Percentiles rank a stretch among this genome's conserved stretches.
Evolutionary conservation across 2,329 filamentous ascomycete species (phyloP).

Genomic region (Ophiognomonia clavigignenti-juglandacearum): DNA sequence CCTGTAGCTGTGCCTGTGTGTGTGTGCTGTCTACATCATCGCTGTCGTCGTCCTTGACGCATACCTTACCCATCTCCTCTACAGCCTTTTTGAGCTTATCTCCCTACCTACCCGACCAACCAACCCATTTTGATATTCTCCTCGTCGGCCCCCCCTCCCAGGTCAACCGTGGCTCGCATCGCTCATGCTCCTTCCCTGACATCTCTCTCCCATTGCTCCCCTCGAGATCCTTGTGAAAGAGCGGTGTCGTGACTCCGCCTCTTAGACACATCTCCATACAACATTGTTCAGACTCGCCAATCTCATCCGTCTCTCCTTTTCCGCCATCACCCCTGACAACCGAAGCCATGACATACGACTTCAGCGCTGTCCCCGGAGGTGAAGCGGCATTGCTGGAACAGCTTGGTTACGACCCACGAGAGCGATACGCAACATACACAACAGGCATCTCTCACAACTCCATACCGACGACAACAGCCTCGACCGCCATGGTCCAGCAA

Average conservation of each 20-base stretch:
- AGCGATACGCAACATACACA: constrained; percentile 47
- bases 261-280: constrained; percentile 33
- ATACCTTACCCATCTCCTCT: no score
- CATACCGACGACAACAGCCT: constrained; percentile 32
- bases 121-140: not conserved
- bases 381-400: constrained; percentile 56
- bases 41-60: no score
- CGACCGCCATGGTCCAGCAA: constrained; percentile 22
- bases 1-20: not conserved
- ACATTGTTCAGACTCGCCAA: constrained; percentile 40
- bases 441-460: constrained; percentile 32
- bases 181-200: constrained; percentile 31
- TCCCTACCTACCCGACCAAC: constrained; percentile 8
- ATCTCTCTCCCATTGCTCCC: constrained; percentile 22
- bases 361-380: constrained; percentile 47
- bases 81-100: constrained; percentile 12
- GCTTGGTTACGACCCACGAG: constrained; percentile 52
- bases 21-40: no score
- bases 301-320: constrained; percentile 28
- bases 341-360: constrained; percentile 54
- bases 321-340: constrained; percentile 23
- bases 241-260: constrained; percentile 37
- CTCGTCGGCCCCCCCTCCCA: constrained; percentile 24
- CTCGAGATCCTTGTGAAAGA: constrained; percentile 32
- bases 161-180: constrained; percentile 19